These are phyloP conservation scores for Hippophae gyantsensis DNA, from an alignment of 306 rosid species.

Conservation along the genomic window DNA sequence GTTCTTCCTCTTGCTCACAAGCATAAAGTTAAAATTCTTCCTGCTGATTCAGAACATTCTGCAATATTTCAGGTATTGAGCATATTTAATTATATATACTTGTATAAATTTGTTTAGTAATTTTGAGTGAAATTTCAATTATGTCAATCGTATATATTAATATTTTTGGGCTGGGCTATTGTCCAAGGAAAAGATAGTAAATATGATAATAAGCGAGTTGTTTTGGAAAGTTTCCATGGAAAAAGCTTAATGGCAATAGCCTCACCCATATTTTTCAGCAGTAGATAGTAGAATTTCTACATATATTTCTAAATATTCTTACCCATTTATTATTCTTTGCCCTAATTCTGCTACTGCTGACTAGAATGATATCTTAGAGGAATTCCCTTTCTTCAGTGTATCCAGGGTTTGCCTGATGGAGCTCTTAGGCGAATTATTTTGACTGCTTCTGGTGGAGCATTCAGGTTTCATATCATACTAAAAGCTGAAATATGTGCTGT, in stretches of 20 bases:
- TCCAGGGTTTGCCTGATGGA: conserved; percentile 87
- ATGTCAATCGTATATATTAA: too few relatives aligned
- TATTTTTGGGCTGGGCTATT: too few relatives aligned
- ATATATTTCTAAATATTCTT: not conserved
- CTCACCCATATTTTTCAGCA: too few relatives aligned
- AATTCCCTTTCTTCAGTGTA: conserved; percentile 56
- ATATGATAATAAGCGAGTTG: too few relatives aligned
- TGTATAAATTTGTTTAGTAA: conserved; percentile 6
- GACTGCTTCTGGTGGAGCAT: conserved; percentile 98
- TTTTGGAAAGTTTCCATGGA: too few relatives aligned
- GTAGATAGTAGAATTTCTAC: too few relatives aligned
- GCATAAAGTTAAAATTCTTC: conserved; percentile 89
- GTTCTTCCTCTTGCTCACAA: conserved; percentile 97
- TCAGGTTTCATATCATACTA: conserved; percentile 46
- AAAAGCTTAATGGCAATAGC: too few relatives aligned
- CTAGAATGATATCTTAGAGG: conserved; percentile 20
- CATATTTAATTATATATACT: not conserved
- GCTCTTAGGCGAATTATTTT: conserved; percentile 78
- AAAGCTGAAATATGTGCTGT: conserved; percentile 8
- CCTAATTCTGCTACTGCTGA: conserved; percentile 1
- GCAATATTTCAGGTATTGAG: conserved; percentile 87
- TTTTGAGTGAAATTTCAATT: conserved; percentile 2
- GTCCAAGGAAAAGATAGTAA: too few relatives aligned
- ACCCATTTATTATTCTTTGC: conserved; percentile 2
- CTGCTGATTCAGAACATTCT: conserved; percentile 99